These are phyloP conservation scores for Venturia effusa DNA, from an alignment of 2,329 filamentous ascomycete genomes.

Conservation along the genomic window DNA sequence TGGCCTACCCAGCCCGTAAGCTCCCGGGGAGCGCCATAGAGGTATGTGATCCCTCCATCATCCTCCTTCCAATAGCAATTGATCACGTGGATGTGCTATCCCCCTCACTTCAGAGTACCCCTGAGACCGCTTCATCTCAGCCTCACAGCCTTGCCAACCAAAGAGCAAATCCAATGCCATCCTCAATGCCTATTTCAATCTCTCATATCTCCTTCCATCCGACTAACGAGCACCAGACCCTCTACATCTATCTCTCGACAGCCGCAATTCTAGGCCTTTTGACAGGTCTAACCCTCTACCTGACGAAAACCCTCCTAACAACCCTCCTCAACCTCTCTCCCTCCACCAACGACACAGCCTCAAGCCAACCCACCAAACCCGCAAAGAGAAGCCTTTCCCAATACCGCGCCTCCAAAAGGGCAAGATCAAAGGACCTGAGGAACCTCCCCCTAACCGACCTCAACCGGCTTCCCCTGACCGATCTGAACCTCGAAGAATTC, in stretches of 20 bases:
- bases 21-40: constrained; percentile 6
- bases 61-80: neutral
- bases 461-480: neutral
- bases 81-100: neutral
- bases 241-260: constrained; percentile 50
- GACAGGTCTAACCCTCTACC: constrained; percentile 1
- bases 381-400: neutral
- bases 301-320: neutral
- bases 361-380: neutral
- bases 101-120: neutral
- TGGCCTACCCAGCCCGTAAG: constrained; percentile 31
- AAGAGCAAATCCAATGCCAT: neutral
- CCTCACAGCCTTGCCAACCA: neutral
- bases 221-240: constrained; percentile 27
- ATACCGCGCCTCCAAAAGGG: neutral
- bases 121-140: neutral
- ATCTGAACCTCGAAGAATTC: neutral
- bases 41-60: neutral
- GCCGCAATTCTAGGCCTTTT: constrained; percentile 55
- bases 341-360: neutral
- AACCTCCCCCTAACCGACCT: neutral
- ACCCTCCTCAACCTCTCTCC: constrained; percentile 1
- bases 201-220: neutral
- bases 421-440: neutral
- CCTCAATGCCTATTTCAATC: neutral